phyloP scores from a whole-genome alignment of 805 yeast species.

The Schizosaccharomyces cryophilus region DNA sequence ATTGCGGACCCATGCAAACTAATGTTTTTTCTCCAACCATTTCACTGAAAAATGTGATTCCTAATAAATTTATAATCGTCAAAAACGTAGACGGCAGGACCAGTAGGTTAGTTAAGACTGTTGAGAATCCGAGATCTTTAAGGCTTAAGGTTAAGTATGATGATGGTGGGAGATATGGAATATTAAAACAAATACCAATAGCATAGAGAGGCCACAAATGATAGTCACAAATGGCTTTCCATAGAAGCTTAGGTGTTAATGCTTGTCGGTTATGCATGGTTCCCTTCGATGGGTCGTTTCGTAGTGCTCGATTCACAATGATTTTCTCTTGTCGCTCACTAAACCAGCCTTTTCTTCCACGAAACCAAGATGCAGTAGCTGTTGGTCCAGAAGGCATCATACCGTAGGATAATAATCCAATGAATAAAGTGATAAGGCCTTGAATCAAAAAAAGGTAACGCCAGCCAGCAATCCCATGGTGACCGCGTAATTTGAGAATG shows the following conservation, averaged over 20 bases:
- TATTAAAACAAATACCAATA: slow-evolving; percentile 22
- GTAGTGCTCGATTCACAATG: slow-evolving; percentile 30
- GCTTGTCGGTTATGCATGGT: slow-evolving; percentile 40
- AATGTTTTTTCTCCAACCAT: slow-evolving; percentile 6
- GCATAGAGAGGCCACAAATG: slow-evolving; percentile 34
- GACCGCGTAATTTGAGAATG: slow-evolving; percentile 24
- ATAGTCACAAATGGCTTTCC: slow-evolving; percentile 22
- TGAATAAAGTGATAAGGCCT: slow-evolving; percentile 28
- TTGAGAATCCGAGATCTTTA: slow-evolving; percentile 24
- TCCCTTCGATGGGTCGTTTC: slow-evolving; percentile 43
- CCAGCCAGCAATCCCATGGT: slow-evolving; percentile 27
- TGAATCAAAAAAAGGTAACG: slow-evolving; percentile 37
- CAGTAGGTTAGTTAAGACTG: slow-evolving; percentile 27
- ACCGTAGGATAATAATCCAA: slow-evolving; percentile 23
- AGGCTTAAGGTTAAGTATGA: slow-evolving; percentile 27
- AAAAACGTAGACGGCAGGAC: slow-evolving; percentile 23
- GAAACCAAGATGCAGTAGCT: slow-evolving; percentile 26
- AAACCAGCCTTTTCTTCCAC: slow-evolving; percentile 29
- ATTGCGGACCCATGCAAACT: slow-evolving; percentile 6
- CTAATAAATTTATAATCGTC: slow-evolving; percentile 7
- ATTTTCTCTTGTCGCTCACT: slow-evolving; percentile 32
- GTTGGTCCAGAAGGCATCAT: slow-evolving; percentile 33
- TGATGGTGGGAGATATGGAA: slow-evolving; percentile 17
- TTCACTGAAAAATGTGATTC: slow-evolving; percentile 10
- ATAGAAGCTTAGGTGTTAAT: slow-evolving; percentile 19